Evolutionary conservation across 148 eudicot genomes (phyloP).

Genomic region (Rheum nobile): DNA sequence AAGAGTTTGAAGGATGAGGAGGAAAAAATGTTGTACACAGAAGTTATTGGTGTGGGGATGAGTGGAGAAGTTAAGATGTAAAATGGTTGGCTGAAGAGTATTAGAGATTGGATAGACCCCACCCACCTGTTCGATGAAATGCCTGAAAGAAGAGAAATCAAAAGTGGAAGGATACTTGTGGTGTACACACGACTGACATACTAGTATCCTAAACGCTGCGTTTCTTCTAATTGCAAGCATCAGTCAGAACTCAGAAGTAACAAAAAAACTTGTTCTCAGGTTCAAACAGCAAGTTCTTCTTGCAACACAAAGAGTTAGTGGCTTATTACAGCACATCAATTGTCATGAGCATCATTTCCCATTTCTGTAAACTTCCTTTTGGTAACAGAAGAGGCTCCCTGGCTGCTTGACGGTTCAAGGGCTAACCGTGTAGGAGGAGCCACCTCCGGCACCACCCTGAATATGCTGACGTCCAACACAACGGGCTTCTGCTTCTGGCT

Average conservation of each 20-base stretch:
- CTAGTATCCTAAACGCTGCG: constrained; percentile 3
- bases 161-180: background rate
- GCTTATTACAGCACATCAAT: background rate
- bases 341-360: background rate
- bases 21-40: background rate
- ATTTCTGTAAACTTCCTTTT: background rate
- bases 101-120: background rate
- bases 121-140: constrained; percentile 1
- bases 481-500: background rate
- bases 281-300: background rate
- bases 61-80: background rate
- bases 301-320: background rate
- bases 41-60: background rate
- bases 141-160: background rate
- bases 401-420: background rate
- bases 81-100: constrained; percentile 2
- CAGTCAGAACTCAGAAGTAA: background rate
- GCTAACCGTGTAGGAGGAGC: background rate
- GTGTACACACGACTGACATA: background rate
- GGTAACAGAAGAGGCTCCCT: background rate
- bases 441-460: constrained; percentile 28
- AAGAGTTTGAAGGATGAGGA: background rate
- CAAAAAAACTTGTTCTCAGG: background rate
- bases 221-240: background rate
- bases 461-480: constrained; percentile 30